Conservation (phyloP, 106 monocot genomes). For the Amphibolis antarctica region DNA sequence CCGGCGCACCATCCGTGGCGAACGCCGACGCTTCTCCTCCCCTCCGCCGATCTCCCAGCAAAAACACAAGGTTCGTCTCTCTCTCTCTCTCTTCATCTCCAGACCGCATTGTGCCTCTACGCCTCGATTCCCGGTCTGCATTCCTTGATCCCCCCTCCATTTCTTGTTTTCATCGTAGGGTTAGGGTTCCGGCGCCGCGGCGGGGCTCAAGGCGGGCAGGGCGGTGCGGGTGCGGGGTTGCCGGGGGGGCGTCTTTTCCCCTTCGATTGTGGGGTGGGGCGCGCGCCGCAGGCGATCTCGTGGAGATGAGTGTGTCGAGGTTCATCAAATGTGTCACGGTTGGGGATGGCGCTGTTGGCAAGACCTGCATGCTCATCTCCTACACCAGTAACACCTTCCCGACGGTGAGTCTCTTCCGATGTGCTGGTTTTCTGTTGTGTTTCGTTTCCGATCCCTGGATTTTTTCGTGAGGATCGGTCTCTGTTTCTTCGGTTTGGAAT, state of each 20-base stretch:
- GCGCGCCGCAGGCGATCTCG: background rate
- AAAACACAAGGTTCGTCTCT: background rate
- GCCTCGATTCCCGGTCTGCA: slow-evolving; percentile 11
- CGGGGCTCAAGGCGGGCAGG: background rate
- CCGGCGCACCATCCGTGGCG: background rate
- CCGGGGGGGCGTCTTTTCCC: no score
- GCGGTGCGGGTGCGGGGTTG: no score
- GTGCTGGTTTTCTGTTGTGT: no score
- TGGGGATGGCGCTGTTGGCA: slow-evolving; percentile 66
- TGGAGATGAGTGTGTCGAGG: slow-evolving; percentile 52
- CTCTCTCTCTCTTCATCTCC: background rate
- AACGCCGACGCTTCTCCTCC: background rate
- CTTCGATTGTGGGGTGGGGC: background rate
- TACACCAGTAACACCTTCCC: slow-evolving; percentile 55
- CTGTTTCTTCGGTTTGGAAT: no score
- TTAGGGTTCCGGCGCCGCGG: background rate
- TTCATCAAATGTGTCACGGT: slow-evolving; percentile 73
- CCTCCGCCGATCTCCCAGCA: no score
- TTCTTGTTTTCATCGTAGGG: background rate
- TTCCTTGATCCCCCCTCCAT: no score
- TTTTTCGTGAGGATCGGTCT: no score
- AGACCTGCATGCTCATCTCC: no score
- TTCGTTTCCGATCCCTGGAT: no score
- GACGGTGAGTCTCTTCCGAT: slow-evolving; percentile 29
- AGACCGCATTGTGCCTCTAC: slow-evolving; percentile 44